Percentiles rank a stretch among this genome's conserved stretches.
phyloP scores from a whole-genome alignment of 177 flowering plant species.

The Vitis hybrid region DNA sequence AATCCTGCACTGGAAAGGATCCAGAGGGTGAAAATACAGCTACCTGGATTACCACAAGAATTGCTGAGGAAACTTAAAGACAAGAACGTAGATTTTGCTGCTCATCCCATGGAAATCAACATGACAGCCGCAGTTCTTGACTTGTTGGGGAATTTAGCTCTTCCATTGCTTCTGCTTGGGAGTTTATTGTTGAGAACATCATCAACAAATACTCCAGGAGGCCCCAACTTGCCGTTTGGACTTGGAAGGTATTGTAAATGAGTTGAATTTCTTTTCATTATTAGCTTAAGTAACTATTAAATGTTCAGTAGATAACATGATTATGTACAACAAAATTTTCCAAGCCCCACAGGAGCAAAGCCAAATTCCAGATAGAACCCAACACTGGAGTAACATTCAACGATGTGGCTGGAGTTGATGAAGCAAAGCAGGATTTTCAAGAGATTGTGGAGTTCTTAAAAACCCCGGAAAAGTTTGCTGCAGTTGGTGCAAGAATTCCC shows the following conservation, averaged over 20 bases:
- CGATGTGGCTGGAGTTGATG: slow-evolving; percentile 81
- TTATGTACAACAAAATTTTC: too few species aligned
- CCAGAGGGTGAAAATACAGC: slow-evolving; percentile 60
- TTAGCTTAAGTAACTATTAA: background rate
- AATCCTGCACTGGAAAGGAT: slow-evolving; percentile 45
- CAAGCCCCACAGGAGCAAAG: slow-evolving; percentile 42
- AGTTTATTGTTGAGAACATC: slow-evolving; percentile 35
- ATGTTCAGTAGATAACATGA: too few species aligned
- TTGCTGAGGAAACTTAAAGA: slow-evolving; percentile 59
- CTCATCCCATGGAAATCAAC: slow-evolving; percentile 47
- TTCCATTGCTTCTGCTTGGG: slow-evolving; percentile 62
- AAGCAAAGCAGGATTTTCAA: slow-evolving; percentile 71
- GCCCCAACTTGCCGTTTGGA: slow-evolving; percentile 64
- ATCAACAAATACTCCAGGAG: slow-evolving; percentile 36
- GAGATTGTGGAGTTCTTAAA: slow-evolving; percentile 68
- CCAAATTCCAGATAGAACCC: slow-evolving; percentile 71
- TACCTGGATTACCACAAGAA: slow-evolving; percentile 58
- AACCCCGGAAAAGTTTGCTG: slow-evolving; percentile 58
- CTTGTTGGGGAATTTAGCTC: slow-evolving; percentile 52
- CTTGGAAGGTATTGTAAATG: slow-evolving; percentile 43
- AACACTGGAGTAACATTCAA: slow-evolving; percentile 71
- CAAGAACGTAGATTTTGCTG: slow-evolving; percentile 66
- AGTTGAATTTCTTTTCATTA: background rate
- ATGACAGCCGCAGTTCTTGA: slow-evolving; percentile 39
- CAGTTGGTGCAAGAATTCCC: slow-evolving; percentile 66